These are phyloP conservation scores for Pisolithus orientalis DNA, from an alignment of 768 basidiomycete genomes.

Conservation along the genomic window DNA sequence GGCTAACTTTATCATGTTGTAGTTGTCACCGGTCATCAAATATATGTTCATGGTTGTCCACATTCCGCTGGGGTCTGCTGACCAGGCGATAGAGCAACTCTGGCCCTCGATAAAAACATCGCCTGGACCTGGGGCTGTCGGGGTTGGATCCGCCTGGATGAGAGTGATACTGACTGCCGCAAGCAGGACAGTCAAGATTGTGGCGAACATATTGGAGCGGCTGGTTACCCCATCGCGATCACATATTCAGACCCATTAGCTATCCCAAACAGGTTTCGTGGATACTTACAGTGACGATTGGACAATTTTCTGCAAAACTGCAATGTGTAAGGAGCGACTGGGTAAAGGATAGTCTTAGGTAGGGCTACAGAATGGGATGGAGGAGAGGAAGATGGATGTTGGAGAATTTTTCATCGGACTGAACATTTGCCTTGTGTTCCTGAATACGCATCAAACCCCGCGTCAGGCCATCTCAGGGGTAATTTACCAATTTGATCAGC, in stretches of 20 bases:
- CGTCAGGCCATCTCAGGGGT: no score
- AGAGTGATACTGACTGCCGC: conserved; percentile 25
- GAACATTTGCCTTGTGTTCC: not conserved
- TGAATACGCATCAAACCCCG: no score
- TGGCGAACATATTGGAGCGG: conserved; percentile 16
- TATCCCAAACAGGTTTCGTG: not conserved
- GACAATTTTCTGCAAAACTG: not conserved
- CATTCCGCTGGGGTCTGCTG: conserved; percentile 44
- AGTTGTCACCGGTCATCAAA: conserved; percentile 76
- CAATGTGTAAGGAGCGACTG: conserved; percentile 8
- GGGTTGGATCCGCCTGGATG: conserved; percentile 53
- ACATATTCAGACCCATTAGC: not conserved
- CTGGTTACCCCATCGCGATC: not conserved
- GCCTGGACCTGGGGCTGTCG: conserved; percentile 55
- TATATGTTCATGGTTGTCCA: conserved; percentile 75
- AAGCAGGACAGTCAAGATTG: conserved; percentile 15
- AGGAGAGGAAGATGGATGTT: not conserved
- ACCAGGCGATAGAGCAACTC: conserved; percentile 55
- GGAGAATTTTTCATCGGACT: not conserved
- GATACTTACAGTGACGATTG: conserved; percentile 3
- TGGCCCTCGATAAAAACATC: conserved; percentile 50
- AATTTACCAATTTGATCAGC: no score
- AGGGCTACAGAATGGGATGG: not conserved
- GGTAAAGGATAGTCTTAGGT: not conserved
- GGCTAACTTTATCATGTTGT: conserved; percentile 58